Percentiles rank a stretch among this genome's conserved stretches.
Evolutionary conservation across 208 protist genomes (phyloP).

Genomic region (Leishmania martiniquensis): DNA sequence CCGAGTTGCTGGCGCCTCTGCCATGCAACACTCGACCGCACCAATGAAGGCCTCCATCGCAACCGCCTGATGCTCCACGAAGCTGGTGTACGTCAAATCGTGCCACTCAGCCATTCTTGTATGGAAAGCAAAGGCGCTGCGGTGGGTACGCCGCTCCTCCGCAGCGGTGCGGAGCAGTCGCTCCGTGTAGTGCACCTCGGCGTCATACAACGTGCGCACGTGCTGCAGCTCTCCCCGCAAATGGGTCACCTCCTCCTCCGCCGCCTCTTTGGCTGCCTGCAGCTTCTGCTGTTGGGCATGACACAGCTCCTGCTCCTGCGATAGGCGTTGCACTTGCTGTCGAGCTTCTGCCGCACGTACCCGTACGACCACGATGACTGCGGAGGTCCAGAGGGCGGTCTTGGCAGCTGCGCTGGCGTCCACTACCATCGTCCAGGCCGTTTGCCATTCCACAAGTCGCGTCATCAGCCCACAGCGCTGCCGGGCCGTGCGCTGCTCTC

Average conservation of each 20-base stretch:
- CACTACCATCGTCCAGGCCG: background rate
- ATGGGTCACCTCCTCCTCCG: conserved; percentile 11
- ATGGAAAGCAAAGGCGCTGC: background rate
- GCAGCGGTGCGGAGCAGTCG: background rate
- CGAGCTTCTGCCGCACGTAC: background rate
- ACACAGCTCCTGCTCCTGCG: conserved; percentile 9
- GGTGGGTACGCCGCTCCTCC: conserved; percentile 8
- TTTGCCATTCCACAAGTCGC: conserved; percentile 12
- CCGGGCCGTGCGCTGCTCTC: conserved; percentile 3
- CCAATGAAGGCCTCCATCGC: conserved; percentile 7
- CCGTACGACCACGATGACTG: background rate
- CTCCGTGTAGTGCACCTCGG: conserved; percentile 12
- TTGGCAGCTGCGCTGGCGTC: conserved; percentile 8
- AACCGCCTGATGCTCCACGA: background rate
- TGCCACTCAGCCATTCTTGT: conserved; percentile 7
- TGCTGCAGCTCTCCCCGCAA: conserved; percentile 25
- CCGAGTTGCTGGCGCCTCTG: background rate
- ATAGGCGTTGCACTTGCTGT: background rate
- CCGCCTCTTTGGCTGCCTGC: conserved; percentile 1
- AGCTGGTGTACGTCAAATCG: background rate
- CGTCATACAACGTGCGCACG: conserved; percentile 10
- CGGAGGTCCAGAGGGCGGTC: background rate
- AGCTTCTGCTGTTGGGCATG: conserved; percentile 7
- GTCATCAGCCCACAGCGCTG: conserved; percentile 11
- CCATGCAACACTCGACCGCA: background rate